phyloP scores from a whole-genome alignment of 1,284 basidiomycete species.

The Ustilago loliicola region DNA sequence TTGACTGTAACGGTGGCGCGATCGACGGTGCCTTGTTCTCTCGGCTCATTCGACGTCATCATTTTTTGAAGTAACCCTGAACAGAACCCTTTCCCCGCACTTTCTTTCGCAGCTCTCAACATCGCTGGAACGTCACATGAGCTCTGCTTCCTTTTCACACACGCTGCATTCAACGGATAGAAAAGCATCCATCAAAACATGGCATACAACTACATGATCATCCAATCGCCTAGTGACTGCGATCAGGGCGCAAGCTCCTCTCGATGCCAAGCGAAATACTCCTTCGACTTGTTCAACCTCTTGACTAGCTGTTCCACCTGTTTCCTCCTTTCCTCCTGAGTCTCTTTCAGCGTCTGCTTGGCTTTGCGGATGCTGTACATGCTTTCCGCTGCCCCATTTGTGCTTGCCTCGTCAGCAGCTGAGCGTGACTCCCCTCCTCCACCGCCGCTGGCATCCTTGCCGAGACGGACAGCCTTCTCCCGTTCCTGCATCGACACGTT shows the following conservation, averaged over 20 bases:
- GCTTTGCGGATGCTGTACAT: conserved; percentile 45
- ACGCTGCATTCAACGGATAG: background rate
- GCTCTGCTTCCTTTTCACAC: no score
- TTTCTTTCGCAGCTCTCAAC: no score
- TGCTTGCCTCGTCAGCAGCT: background rate
- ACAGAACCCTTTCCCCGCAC: no score
- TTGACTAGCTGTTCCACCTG: conserved; percentile 40
- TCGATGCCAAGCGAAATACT: conserved; percentile 59
- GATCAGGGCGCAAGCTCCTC: conserved; percentile 36
- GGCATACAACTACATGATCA: conserved; percentile 1
- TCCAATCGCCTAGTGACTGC: background rate
- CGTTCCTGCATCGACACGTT: conserved; percentile 40
- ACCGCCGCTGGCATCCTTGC: conserved; percentile 9
- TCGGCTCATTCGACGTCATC: no score
- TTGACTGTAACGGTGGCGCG: no score
- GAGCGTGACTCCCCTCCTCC: background rate
- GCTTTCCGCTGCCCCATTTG: conserved; percentile 21
- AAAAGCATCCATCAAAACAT: no score
- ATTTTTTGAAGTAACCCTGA: no score
- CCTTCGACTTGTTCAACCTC: conserved; percentile 35
- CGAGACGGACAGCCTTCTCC: conserved; percentile 20
- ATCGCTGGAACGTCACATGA: no score
- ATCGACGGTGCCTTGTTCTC: no score
- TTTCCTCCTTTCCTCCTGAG: conserved; percentile 43
- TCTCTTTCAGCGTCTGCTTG: conserved; percentile 49